Evolutionary conservation across 805 yeast genomes (phyloP).

Genomic region (Priceomyces haplophilus): DNA sequence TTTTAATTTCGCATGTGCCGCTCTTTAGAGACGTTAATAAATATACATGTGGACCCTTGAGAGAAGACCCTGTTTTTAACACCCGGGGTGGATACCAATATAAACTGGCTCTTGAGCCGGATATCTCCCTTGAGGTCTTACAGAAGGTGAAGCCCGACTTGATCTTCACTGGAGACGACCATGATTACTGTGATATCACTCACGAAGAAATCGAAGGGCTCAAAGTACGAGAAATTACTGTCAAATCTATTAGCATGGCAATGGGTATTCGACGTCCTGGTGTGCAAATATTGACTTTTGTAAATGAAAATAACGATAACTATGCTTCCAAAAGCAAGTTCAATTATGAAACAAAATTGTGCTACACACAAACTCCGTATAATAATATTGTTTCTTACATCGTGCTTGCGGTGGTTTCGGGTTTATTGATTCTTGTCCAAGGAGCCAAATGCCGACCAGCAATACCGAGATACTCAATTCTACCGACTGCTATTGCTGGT

Average conservation of each 20-base stretch:
- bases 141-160: conserved; percentile 58
- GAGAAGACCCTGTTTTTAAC: conserved; percentile 63
- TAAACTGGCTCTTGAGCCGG: conserved; percentile 72
- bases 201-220: conserved; percentile 38
- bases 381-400: conserved; percentile 38
- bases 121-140: conserved; percentile 57
- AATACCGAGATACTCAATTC: conserved; percentile 23
- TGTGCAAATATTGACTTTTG: conserved; percentile 35
- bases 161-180: conserved; percentile 92
- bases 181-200: conserved; percentile 81
- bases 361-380: conserved; percentile 48
- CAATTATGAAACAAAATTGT: conserved; percentile 36
- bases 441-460: conserved; percentile 25
- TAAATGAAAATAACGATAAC: conserved; percentile 8
- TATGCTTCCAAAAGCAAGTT: conserved; percentile 21
- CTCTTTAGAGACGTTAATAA: conserved; percentile 61
- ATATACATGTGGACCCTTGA: conserved; percentile 67
- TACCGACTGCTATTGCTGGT: conserved; percentile 16
- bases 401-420: conserved; percentile 31
- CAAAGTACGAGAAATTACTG: conserved; percentile 32
- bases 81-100: conserved; percentile 75
- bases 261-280: conserved; percentile 42
- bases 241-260: conserved; percentile 40
- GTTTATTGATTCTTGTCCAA: conserved; percentile 26
- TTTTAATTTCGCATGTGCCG: conserved; percentile 85